Evolutionary conservation across 2,329 filamentous ascomycete genomes (phyloP).

Genomic region (Ascochyta viciae-villosae): DNA sequence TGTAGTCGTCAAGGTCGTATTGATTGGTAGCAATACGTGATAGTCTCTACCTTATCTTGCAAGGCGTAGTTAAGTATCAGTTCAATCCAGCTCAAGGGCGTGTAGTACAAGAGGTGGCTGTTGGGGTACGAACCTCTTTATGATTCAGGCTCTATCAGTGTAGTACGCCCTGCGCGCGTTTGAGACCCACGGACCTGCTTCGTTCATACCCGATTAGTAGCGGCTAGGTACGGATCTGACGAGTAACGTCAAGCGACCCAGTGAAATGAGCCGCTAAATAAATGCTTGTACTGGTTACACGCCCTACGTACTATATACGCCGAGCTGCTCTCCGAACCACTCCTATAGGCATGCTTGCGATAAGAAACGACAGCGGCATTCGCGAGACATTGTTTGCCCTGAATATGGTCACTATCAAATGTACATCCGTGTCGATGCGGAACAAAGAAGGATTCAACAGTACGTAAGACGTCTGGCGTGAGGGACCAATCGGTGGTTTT

Average conservation of each 20-base stretch:
- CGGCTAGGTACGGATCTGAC: conserved; percentile 46
- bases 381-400: background rate
- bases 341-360: background rate
- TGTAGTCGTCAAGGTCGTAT: background rate
- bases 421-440: conserved; percentile 2
- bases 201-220: conserved; percentile 27
- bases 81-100: background rate
- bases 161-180: conserved; percentile 33
- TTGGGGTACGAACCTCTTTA: conserved; percentile 15
- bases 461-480: conserved; percentile 29
- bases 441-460: conserved; percentile 12
- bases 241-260: conserved; percentile 30
- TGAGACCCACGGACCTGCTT: conserved; percentile 27
- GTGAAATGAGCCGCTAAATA: conserved; percentile 16
- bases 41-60: background rate
- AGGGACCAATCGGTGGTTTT: conserved; percentile 30
- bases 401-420: background rate
- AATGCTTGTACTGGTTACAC: conserved; percentile 11
- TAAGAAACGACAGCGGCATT: background rate
- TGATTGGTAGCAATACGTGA: background rate
- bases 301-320: conserved; percentile 21
- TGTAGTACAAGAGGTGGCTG: background rate
- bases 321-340: conserved; percentile 9
- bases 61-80: background rate
- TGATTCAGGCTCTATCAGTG: conserved; percentile 8